Base-by-base conservation (phyloP, 257 asterid genomes). In the Solanum bulbocastanum region DNA sequence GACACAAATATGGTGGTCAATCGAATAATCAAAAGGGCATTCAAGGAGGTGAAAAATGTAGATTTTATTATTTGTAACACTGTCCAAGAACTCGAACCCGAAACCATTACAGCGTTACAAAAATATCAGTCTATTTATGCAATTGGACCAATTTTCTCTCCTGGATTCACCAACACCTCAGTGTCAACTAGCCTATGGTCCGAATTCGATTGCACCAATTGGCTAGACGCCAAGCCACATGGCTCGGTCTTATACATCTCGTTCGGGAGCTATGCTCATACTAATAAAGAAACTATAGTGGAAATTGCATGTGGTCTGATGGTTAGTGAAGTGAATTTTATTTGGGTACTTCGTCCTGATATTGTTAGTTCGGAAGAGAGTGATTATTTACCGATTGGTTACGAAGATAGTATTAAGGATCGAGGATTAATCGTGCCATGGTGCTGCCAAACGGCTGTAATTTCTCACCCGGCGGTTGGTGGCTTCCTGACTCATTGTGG, bases 321-420 rank as follows among this genome's bases (percentile, higher is more conserved):
- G 36, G 4, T 56, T 1, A 94, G 96, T 42, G 90, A 90, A 32
- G 92, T 92, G 25, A 83, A 87, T 75, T 95, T 95, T 72, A 83
- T 95, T 73, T 94, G 98, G 98, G 94, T 95, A 56, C 86, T 93
- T 86, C 90, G 98, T 30, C 95, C 95, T 49, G 96, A 94, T 62
- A 92, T 93, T 13, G 95, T 95, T 56, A 93, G 89, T 88, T 91
- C 96, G 0, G 92, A 88, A 2, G 95, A 92, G 44, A 52, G 86
- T 2, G 88, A 92, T 71, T 86, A 88, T 58, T 84, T 93, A 37
- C 95, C 95, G 0, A 74, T 11, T 9, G 96, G 93, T 10, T 92
- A 92, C 3, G 92, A 91, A 73, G 88, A 87, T 0, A 23, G 37
- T 35, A 81, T 92, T 76, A 88, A 82, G 22, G 91, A 93, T 30